A percentile compares a stretch with the other conserved stretches of the same genome.
Evolutionary conservation across 768 basidiomycete species (phyloP).

Genomic region (Mycena vitilis): DNA sequence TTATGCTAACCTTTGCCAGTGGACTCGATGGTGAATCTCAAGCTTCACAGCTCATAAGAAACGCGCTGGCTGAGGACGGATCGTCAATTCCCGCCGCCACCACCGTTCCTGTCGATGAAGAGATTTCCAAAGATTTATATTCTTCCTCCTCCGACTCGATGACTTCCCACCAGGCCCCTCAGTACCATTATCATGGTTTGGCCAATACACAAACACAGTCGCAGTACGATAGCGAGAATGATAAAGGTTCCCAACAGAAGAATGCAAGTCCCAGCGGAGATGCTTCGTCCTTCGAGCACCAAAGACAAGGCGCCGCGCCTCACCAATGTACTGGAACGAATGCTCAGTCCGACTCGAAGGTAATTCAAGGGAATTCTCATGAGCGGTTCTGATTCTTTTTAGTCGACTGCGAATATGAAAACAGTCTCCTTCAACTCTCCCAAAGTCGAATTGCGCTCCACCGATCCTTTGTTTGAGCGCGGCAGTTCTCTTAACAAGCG

Average conservation of each 20-base stretch:
- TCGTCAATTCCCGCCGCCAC: constrained; percentile 31
- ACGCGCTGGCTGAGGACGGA: constrained; percentile 45
- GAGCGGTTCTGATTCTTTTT: constrained; percentile 30
- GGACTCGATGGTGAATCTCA: constrained; percentile 61
- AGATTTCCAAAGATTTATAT: constrained; percentile 50
- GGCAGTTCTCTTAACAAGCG: constrained; percentile 37
- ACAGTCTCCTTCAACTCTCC: constrained; percentile 50
- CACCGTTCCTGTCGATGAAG: constrained; percentile 35
- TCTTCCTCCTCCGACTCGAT: constrained; percentile 52
- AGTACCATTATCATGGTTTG: constrained; percentile 70
- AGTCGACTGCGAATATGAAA: constrained; percentile 44
- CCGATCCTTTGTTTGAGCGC: constrained; percentile 30
- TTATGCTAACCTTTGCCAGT: constrained; percentile 43
- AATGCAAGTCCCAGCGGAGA: constrained; percentile 45
- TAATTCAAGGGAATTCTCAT: background rate
- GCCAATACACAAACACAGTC: constrained; percentile 66
- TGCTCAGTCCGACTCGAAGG: too few relatives aligned
- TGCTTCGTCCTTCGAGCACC: constrained; percentile 32
- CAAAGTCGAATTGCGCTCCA: constrained; percentile 27
- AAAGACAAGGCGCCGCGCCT: constrained; percentile 35
- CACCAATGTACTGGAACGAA: constrained; percentile 29
- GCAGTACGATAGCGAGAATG: constrained; percentile 49
- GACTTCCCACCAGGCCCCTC: constrained; percentile 49
- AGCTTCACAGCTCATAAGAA: constrained; percentile 63
- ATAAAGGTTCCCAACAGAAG: constrained; percentile 66